Evolutionary conservation across 805 yeast genomes (phyloP).

Genomic region (Candida arabinofermentans): DNA sequence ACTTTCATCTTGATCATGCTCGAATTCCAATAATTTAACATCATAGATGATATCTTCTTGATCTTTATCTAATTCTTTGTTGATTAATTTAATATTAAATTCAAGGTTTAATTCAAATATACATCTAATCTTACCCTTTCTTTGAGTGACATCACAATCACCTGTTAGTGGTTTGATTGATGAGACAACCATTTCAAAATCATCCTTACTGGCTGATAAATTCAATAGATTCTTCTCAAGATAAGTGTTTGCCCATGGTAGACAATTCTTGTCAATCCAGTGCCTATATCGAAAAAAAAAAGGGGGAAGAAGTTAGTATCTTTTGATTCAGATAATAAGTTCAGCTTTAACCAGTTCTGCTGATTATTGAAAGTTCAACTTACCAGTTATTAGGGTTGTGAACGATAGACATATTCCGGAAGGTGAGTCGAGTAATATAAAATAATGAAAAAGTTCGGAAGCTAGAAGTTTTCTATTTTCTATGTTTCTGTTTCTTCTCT

Average conservation of each 20-base stretch:
- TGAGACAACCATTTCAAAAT: conserved; percentile 32
- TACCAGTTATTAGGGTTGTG: conserved; percentile 92
- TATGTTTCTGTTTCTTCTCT: no score
- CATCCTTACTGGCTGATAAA: conserved; percentile 34
- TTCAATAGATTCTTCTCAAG: conserved; percentile 58
- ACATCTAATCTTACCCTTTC: conserved; percentile 78
- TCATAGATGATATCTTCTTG: conserved; percentile 38
- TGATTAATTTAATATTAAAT: conserved; percentile 40
- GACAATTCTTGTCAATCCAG: conserved; percentile 97
- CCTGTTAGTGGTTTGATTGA: conserved; percentile 48
- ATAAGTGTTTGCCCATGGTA: conserved; percentile 83
- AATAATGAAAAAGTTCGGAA: no score
- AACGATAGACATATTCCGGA: conserved; percentile 61
- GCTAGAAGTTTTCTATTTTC: no score
- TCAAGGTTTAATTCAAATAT: conserved; percentile 62
- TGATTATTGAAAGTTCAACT: conserved; percentile 4
- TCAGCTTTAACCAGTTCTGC: no score
- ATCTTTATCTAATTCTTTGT: conserved; percentile 28
- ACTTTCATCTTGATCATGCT: conserved; percentile 72
- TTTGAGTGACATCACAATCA: conserved; percentile 79
- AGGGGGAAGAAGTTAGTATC: background rate
- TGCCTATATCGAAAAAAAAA: conserved; percentile 44
- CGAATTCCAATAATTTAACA: conserved; percentile 58
- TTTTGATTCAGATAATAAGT: no score
- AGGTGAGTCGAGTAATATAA: background rate